Conservation (phyloP, 2,329 filamentous ascomycete species). For the Alternaria angustiovoidea region DNA sequence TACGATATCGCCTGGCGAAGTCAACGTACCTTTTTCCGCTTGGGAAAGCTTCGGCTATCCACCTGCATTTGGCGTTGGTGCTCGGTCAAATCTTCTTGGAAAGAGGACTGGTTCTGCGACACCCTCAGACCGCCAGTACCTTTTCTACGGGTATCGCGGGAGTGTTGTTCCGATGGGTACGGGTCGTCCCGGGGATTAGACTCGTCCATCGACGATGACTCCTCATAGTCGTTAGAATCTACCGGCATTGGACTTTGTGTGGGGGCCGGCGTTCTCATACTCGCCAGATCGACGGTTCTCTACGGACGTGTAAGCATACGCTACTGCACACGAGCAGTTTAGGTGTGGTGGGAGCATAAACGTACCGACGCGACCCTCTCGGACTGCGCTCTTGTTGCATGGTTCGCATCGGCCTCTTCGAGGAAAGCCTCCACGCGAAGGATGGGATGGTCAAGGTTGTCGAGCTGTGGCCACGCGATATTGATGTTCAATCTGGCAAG, state of each 20-base stretch:
- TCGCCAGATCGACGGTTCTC: slow-evolving; percentile 37
- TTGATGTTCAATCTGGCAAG: slow-evolving; percentile 34
- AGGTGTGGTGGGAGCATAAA: not conserved
- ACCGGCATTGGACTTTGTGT: slow-evolving; percentile 30
- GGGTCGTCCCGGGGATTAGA: slow-evolving; percentile 8
- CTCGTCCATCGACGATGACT: slow-evolving; percentile 13
- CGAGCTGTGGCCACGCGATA: slow-evolving; percentile 36
- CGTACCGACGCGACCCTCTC: slow-evolving; percentile 41
- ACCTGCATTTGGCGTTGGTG: slow-evolving; percentile 46
- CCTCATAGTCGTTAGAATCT: slow-evolving; percentile 15
- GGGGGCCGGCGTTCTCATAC: slow-evolving; percentile 34
- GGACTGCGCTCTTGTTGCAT: slow-evolving; percentile 22
- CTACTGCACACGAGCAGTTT: not conserved
- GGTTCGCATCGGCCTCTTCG: slow-evolving; percentile 33
- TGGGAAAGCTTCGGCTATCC: slow-evolving; percentile 43
- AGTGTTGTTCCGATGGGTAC: slow-evolving; percentile 9
- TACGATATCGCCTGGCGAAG: not conserved
- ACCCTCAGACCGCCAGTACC: slow-evolving; percentile 41
- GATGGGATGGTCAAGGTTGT: slow-evolving; percentile 32
- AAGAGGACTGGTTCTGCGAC: slow-evolving; percentile 30
- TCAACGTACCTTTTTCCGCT: slow-evolving; percentile 37
- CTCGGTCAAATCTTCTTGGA: slow-evolving; percentile 42
- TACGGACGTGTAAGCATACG: slow-evolving; percentile 19
- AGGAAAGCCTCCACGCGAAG: slow-evolving; percentile 45
- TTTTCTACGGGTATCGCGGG: slow-evolving; percentile 27